Conservation (phyloP, 768 basidiomycete genomes). For the Termitomyces sp. region DNA sequence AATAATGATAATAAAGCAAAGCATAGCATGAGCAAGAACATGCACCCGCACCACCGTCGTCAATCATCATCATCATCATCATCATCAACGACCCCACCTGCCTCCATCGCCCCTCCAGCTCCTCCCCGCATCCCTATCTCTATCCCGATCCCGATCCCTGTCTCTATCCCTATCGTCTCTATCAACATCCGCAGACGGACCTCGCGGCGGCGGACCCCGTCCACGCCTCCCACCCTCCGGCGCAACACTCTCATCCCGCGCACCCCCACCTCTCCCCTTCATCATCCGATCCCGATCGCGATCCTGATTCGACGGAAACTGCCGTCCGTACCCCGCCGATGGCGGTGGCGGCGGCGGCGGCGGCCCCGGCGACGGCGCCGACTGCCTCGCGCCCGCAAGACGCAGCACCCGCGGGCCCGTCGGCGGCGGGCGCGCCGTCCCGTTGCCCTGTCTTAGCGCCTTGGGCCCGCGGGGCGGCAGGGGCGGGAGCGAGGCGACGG, state of each 20-base stretch:
- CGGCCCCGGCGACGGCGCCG: not conserved
- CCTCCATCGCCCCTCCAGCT: not conserved
- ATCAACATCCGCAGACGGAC: slow-evolving; percentile 1
- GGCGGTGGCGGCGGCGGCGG: too few relatives aligned
- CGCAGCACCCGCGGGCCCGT: slow-evolving; percentile 7
- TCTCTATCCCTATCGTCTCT: not conserved
- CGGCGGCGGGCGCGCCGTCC: slow-evolving; percentile 1
- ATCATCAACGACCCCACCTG: not conserved
- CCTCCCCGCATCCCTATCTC: not conserved
- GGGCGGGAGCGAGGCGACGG: not conserved
- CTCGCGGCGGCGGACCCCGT: not conserved
- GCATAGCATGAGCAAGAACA: not conserved
- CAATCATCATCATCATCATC: not conserved
- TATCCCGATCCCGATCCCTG: not conserved
- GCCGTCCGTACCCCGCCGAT: not conserved
- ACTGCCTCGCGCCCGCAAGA: not conserved
- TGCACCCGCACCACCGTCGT: too few relatives aligned
- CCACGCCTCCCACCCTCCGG: not conserved
- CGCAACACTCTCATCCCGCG: not conserved
- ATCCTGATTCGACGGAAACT: not conserved
- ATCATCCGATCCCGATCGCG: not conserved
- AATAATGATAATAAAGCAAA: slow-evolving; percentile 4
- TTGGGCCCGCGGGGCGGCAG: not conserved
- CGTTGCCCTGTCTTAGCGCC: not conserved
- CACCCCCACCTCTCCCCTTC: not conserved